Evolutionary conservation across 108 stramenopile species (phyloP), one percentile per base, ranked within the genome.

Genomic region (Aurantiochytrium sp.): DNA sequence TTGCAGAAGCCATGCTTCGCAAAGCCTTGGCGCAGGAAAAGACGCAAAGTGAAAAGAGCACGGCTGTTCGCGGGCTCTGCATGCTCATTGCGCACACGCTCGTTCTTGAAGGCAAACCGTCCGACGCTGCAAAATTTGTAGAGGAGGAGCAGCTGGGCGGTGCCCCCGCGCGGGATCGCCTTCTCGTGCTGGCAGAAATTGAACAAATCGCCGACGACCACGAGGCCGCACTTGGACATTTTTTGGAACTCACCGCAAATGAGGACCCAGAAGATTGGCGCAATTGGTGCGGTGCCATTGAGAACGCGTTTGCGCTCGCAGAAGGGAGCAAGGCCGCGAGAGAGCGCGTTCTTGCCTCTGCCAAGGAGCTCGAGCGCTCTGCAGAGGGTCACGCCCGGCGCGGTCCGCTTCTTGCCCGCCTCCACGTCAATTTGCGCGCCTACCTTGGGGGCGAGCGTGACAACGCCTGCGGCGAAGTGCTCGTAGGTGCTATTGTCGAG

Each of bases 181-280:
- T 83, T 12, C 76, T 83, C 0, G n/a, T 83, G 49, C 76, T 83
- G 18, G 76, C 76, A 6, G 76, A 83, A 35, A 21, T 83, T 8
- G 23, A 53, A 6, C 76, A 83, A 4, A 21, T 83, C 28, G 76
- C 76, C 1, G 76, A 45, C n/a, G 23, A 83, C n/a, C 76, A 83
- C 49, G 45, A 47, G 76, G 51, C 19, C n/a, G 76, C 76, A 0
- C 45, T 53, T 45, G 51, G 16, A 6, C 51, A 53, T 23, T 83
- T 53, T 53, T 23, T 47, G 10, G 23, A 83, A 45, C 76, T 83
- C 1, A 16, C 49, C 0, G 12, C 76, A 12, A 28, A 8, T 6
- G 76, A 83, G 51, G 76, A 83, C 51, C 45, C 45, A 14, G 76
- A 83, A 23, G 76, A 83, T 35, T 83, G 76, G 76, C 45, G 76